These are phyloP conservation scores for Linaria vulgaris DNA, from an alignment of 257 asterid species.

Conservation along the genomic window DNA sequence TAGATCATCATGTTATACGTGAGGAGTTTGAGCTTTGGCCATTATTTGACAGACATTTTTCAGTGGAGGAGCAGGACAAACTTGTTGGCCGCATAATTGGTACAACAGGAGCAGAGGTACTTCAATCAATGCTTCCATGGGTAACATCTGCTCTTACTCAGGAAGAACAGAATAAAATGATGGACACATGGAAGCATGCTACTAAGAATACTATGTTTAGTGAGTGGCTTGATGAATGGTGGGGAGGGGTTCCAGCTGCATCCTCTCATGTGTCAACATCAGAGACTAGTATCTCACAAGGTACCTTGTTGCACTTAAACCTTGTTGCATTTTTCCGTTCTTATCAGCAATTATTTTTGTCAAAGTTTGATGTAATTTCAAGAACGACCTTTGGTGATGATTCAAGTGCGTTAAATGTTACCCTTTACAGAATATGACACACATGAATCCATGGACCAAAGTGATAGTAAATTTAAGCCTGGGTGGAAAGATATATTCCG, in stretches of 20 bases:
- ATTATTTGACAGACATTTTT: conserved; percentile 84
- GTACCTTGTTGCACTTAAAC: conserved; percentile 32
- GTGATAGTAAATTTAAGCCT: conserved; percentile 80
- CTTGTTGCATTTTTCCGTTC: conserved; percentile 8
- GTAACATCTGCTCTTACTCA: conserved; percentile 95
- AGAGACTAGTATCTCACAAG: conserved; percentile 49
- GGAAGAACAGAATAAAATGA: conserved; percentile 95
- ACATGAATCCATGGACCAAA: conserved; percentile 73
- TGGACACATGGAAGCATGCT: conserved; percentile 95
- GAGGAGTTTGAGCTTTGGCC: conserved; percentile 99
- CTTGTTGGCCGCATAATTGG: conserved; percentile 95
- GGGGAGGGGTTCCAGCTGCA: conserved; percentile 67
- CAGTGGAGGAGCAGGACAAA: conserved; percentile 88
- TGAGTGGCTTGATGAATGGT: conserved; percentile 99
- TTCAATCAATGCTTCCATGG: conserved; percentile 98
- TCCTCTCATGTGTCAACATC: conserved; percentile 50
- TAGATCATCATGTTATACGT: conserved; percentile 91
- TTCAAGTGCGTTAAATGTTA: conserved; percentile 13
- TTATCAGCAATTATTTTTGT: conserved; percentile 10
- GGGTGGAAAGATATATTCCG: conserved; percentile 97
- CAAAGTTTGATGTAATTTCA: conserved; percentile 15
- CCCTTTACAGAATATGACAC: conserved; percentile 48
- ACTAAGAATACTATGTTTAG: conserved; percentile 95
- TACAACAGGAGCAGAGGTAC: conserved; percentile 98
- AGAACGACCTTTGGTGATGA: conserved; percentile 11